Conservation (phyloP, 1,139 yeast genomes). For the Hyphopichia wangnamkhiaoensis region DNA sequence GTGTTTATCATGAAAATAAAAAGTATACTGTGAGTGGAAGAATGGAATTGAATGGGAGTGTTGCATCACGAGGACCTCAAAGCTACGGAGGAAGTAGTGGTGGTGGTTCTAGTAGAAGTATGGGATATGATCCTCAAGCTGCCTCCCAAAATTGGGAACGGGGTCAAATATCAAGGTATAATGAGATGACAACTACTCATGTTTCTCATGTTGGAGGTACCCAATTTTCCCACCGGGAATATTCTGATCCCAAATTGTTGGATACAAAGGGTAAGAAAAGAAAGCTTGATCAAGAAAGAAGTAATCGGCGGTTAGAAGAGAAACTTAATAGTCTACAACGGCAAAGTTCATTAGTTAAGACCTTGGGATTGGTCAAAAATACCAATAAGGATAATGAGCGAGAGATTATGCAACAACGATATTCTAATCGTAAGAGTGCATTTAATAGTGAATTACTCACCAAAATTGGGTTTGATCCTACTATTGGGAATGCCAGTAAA, state of each 20-base stretch:
- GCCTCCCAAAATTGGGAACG: slow-evolving; percentile 26
- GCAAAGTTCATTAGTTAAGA: slow-evolving; percentile 14
- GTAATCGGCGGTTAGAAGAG: slow-evolving; percentile 34
- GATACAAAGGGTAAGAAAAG: slow-evolving; percentile 36
- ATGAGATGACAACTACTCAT: neutral
- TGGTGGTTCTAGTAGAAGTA: slow-evolving; percentile 24
- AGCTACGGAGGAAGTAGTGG: neutral
- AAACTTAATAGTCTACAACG: slow-evolving; percentile 21
- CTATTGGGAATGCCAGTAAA: slow-evolving; percentile 15
- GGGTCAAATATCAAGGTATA: neutral
- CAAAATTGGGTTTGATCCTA: slow-evolving; percentile 56
- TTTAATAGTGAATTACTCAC: slow-evolving; percentile 39
- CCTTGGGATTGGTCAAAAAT: slow-evolving; percentile 22
- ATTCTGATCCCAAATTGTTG: slow-evolving; percentile 42
- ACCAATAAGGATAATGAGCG: slow-evolving; percentile 15
- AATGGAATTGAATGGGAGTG: slow-evolving; percentile 72
- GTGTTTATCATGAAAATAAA: slow-evolving; percentile 71
- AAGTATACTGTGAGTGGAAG: slow-evolving; percentile 58
- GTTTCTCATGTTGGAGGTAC: neutral
- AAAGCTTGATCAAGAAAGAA: slow-evolving; percentile 32
- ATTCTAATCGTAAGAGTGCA: slow-evolving; percentile 26
- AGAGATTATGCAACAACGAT: neutral
- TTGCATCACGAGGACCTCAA: slow-evolving; percentile 42
- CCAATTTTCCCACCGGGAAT: neutral
- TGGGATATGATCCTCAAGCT: slow-evolving; percentile 56